phyloP scores from a whole-genome alignment of 1,284 basidiomycete genomes.

The Ceratobasidium theobromae region DNA sequence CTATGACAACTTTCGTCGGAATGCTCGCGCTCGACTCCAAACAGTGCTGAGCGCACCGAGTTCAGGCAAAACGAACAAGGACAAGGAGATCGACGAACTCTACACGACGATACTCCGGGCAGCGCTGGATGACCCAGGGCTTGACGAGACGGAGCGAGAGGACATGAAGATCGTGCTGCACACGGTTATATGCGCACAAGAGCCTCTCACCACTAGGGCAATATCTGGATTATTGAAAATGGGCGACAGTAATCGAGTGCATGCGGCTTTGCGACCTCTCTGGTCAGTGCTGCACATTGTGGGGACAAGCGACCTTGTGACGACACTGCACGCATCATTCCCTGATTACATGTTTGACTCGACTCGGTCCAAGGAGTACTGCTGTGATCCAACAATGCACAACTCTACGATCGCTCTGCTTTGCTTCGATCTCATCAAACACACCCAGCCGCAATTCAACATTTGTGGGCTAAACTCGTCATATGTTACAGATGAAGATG shows the following conservation, averaged over 20 bases:
- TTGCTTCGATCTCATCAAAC: background rate
- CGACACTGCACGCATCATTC: background rate
- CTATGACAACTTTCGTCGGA: background rate
- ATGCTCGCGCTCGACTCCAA: background rate
- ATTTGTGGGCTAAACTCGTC: slow-evolving; percentile 5
- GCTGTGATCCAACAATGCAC: background rate
- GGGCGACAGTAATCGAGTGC: background rate
- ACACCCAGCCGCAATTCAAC: background rate
- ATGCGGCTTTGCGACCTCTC: background rate
- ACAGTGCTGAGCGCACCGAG: background rate
- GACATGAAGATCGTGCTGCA: background rate
- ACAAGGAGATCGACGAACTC: background rate
- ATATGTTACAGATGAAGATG: background rate
- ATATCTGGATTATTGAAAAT: background rate
- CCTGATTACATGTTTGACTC: background rate
- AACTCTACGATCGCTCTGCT: background rate
- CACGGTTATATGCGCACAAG: background rate
- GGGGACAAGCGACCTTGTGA: background rate
- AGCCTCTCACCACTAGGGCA: background rate
- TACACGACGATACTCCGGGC: background rate
- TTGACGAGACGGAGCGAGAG: background rate
- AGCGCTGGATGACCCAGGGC: background rate
- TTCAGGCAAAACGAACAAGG: background rate
- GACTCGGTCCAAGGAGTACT: background rate
- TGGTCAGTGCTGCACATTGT: slow-evolving; percentile 2